Evolutionary conservation across 140 eudicot species (phyloP), one percentile per base, ranked within the genome.

Genomic region (Oenanthe javanica): DNA sequence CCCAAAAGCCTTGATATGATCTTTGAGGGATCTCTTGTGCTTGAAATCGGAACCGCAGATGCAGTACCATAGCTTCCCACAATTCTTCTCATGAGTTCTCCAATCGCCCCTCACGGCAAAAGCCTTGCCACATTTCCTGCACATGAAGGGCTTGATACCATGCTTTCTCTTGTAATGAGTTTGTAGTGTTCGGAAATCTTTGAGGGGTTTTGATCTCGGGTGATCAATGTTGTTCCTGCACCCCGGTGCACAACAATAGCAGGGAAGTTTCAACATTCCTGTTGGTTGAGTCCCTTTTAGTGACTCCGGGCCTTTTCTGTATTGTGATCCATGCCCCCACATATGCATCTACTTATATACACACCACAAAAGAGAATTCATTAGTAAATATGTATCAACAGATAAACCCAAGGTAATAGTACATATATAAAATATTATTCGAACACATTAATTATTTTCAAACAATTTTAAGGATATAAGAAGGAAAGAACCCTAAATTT

Each of bases 271-370:
- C 4, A 89, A 83, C 92, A 89, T 89, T 5, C 90, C 92, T 25
- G 92, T 89, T 14, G 92, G 92, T 69, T 89, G 92, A 23, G 87
- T 84, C 19, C 92, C 92, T 38, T 90, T 80, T 42, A 89, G 82
- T 3, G 92, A 89, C 72, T 88, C 92, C 2, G 92, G 92, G 3
- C 92, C 92, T 78, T 84, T 84, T 70, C 92, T 82, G 83, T 89
- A 89, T 51, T 89, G 90, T 18, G 93, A 89, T 51, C 93, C 93
- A 80, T 89, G 93, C 70, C 93, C 93, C 93, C 93, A 89, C 93
- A 86, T 89, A 64, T 89, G 93, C 93, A 89, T 89, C 93, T 89
- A 18, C 31, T 27, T 49, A 75, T n/a, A 25, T 21, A 47, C 4
- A 11, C 52, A 50, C n/a, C 31, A 75, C 78, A 13, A 23, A n/a